Conservation (phyloP, 371 early-diverging fungal genomes). For the Catenaria anguillulae region DNA sequence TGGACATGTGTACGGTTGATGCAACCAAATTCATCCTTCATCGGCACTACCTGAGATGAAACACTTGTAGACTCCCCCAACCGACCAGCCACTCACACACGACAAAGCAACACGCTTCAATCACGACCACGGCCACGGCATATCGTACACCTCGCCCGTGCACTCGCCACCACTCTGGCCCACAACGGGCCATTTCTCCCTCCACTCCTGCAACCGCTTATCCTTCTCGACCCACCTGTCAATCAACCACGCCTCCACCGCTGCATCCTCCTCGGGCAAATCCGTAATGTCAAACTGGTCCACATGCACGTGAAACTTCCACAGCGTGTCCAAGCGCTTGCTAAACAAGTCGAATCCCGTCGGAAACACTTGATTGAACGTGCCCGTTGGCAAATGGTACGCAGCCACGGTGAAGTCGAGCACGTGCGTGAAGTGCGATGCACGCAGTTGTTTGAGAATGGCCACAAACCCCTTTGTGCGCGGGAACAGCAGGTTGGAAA, state of each 20-base stretch:
- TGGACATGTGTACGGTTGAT: too few relatives aligned
- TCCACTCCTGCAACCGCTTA: conserved; percentile 30
- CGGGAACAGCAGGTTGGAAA: conserved; percentile 56
- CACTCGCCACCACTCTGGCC: too few relatives aligned
- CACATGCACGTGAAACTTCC: conserved; percentile 48
- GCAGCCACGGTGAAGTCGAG: conserved; percentile 55
- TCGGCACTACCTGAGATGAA: too few relatives aligned
- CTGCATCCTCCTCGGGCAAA: conserved; percentile 40
- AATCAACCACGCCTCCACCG: conserved; percentile 40
- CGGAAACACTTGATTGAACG: conserved; percentile 30
- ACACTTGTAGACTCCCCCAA: too few relatives aligned
- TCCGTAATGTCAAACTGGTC: conserved; percentile 35
- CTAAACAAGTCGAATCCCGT: conserved; percentile 31
- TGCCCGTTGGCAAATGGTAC: conserved; percentile 24
- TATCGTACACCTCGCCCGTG: not conserved
- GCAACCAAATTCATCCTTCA: too few relatives aligned
- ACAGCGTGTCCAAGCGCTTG: not conserved
- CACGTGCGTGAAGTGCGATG: conserved; percentile 25
- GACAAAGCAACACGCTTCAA: too few relatives aligned
- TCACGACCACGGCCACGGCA: not conserved
- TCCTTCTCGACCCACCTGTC: conserved; percentile 50
- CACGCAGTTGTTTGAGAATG: conserved; percentile 40
- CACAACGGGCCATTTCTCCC: conserved; percentile 27
- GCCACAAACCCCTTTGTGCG: conserved; percentile 64
- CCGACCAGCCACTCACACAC: too few relatives aligned